These are phyloP conservation scores for Ambrosia artemisiifolia DNA, from an alignment of 129 eudicot genomes.

Conservation along the genomic window DNA sequence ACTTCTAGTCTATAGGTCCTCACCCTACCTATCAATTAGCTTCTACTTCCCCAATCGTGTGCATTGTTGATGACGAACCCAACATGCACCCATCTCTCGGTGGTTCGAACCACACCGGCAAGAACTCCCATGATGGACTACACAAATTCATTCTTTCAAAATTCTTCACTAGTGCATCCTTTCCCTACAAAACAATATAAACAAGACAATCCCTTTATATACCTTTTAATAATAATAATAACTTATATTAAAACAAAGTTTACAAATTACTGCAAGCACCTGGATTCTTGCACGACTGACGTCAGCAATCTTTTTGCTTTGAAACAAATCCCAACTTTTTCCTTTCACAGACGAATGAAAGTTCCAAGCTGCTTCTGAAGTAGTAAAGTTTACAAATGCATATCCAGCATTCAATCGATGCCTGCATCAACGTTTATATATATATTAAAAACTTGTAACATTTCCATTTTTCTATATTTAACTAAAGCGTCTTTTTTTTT, in stretches of 20 bases:
- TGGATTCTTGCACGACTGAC: slow-evolving; percentile 31
- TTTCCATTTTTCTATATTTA: no score
- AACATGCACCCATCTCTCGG: slow-evolving; percentile 12
- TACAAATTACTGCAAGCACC: background rate
- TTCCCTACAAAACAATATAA: slow-evolving; percentile 8
- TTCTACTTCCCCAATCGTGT: slow-evolving; percentile 5
- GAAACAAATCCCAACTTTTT: slow-evolving; percentile 21
- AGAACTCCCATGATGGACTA: slow-evolving; percentile 25
- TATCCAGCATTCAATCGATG: slow-evolving; percentile 27
- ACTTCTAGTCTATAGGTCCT: background rate
- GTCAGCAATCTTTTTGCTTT: slow-evolving; percentile 30
- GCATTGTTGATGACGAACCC: slow-evolving; percentile 11
- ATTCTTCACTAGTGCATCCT: slow-evolving; percentile 20
- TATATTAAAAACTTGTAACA: no score
- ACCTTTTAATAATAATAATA: no score
- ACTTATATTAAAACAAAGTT: no score
- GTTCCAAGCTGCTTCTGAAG: slow-evolving; percentile 28
- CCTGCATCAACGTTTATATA: background rate
- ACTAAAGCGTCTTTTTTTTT: no score
- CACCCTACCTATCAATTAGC: background rate
- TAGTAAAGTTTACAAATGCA: slow-evolving; percentile 36
- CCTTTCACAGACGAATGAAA: slow-evolving; percentile 13
- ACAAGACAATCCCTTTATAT: no score
- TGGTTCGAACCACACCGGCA: slow-evolving; percentile 36
- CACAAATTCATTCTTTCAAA: slow-evolving; percentile 20